phyloP scores from a whole-genome alignment of 2,329 filamentous ascomycete species.

The Talaromyces sp. region DNA sequence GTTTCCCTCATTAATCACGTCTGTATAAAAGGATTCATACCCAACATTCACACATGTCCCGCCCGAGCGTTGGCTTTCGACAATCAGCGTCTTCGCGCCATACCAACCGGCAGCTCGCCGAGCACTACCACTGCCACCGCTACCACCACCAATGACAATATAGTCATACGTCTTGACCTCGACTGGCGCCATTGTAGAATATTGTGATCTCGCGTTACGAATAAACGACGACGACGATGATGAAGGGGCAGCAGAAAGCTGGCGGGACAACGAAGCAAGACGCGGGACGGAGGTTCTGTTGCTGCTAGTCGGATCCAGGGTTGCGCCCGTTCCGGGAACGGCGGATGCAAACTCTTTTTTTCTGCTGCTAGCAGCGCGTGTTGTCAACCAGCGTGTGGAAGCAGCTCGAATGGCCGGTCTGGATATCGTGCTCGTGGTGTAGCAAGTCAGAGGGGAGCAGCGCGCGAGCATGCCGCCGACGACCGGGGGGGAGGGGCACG shows the following conservation, averaged over 20 bases:
- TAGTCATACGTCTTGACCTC: slow-evolving; percentile 48
- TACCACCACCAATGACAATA: slow-evolving; percentile 51
- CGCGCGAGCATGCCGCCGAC: slow-evolving; percentile 1
- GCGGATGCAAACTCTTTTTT: not conserved
- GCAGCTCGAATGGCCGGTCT: not conserved
- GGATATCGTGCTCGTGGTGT: not conserved
- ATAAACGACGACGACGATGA: not conserved
- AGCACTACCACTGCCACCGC: slow-evolving; percentile 46
- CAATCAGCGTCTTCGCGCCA: slow-evolving; percentile 45
- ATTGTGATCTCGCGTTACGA: slow-evolving; percentile 12
- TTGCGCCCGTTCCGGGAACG: not conserved
- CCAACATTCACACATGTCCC: slow-evolving; percentile 52
- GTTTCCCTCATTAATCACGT: not conserved
- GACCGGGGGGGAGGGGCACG: not conserved
- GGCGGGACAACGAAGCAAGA: slow-evolving; percentile 35
- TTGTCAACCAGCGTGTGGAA: not conserved
- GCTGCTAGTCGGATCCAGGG: not conserved
- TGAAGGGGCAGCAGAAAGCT: slow-evolving; percentile 31
- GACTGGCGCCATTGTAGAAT: slow-evolving; percentile 41
- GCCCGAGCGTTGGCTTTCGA: slow-evolving; percentile 45
- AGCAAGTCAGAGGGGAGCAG: not conserved
- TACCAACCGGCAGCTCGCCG: slow-evolving; percentile 49
- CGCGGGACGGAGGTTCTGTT: slow-evolving; percentile 17
- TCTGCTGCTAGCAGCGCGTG: not conserved
- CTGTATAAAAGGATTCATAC: slow-evolving; percentile 26